Percentiles rank a stretch among this genome's conserved stretches.
These are phyloP conservation scores for Chenopodium formosanum DNA, from an alignment of 148 eudicot genomes.

Conservation along the genomic window DNA sequence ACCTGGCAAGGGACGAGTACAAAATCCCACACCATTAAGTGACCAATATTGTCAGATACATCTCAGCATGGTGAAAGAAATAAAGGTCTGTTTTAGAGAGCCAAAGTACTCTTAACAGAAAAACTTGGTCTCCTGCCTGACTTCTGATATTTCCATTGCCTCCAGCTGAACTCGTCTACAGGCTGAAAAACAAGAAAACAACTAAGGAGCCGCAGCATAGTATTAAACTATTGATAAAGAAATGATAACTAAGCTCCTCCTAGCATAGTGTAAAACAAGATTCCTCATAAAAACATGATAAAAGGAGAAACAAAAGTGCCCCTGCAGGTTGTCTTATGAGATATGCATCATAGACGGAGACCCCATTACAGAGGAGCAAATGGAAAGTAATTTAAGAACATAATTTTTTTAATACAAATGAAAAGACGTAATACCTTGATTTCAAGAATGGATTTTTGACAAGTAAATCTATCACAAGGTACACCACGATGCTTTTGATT, in stretches of 20 bases:
- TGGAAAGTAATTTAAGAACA: neutral
- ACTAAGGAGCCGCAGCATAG: neutral
- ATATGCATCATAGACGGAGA: no score
- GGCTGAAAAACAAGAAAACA: neutral
- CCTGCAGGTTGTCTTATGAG: no score
- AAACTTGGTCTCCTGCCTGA: neutral
- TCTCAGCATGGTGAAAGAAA: neutral
- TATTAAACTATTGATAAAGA: neutral
- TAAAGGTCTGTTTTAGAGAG: neutral
- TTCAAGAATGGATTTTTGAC: neutral
- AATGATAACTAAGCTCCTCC: neutral
- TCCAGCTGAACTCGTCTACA: neutral
- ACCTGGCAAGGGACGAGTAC: neutral
- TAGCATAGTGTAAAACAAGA: neutral
- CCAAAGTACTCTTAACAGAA: neutral
- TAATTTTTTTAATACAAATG: neutral
- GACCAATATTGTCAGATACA: constrained; percentile 2
- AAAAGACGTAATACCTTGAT: constrained; percentile 17
- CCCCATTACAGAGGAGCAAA: neutral
- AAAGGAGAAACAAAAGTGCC: no score
- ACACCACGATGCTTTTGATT: neutral
- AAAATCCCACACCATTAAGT: neutral
- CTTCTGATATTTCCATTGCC: neutral
- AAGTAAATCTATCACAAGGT: neutral
- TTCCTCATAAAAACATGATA: no score